Evolutionary conservation across 306 rosid genomes (phyloP), one percentile per base, ranked within the genome.

Genomic region (Dryas drummondii): DNA sequence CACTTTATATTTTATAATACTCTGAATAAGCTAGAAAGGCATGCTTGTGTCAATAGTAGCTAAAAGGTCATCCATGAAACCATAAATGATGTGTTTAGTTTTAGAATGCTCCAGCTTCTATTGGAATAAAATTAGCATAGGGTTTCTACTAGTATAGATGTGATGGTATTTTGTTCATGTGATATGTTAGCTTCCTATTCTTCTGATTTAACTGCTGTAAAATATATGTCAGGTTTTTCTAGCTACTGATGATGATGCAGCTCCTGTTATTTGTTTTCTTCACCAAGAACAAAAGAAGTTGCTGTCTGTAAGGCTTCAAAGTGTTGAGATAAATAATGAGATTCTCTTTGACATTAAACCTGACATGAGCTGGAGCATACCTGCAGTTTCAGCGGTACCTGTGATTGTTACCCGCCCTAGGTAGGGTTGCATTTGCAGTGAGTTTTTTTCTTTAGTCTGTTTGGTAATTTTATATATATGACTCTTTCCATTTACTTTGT

Each of bases 331-430:
- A 82, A 85, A 94, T 72, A 91, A 86, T 83, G 98, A 94, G 86
- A 81, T 83, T 74, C 84, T 90, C 55, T 91, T 86, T 74, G 98
- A 91, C 60, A 82, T 90, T 78, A 94, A 94, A 81, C 93, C 96
- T 82, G 96, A 91, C 80, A 86, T 88, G 96, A 90, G 98, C 94
- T 94, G 98, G 98, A 90, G 90, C 84, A 83, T 91, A 82, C 84
- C 91, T 74, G 94, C 97, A 8, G 70, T 94, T 77, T 93, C 97
- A 51, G 98, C 96, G 67, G 87, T 84, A 64, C 91, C 97, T 76
- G 98, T 94, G 76, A 86, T 73, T 55, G 97, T 90, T 65, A 90
- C 96, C 5, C 94, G 92, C 63, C 98, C 96, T 5, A 86, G 97
- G 98, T 94, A 82, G 73, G 80, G 54, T 51, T 14, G 44, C 17